Percentiles rank a stretch among this genome's conserved stretches.
Conservation (phyloP, 1,139 yeast species). For the Hyphopichia burtonii region DNA sequence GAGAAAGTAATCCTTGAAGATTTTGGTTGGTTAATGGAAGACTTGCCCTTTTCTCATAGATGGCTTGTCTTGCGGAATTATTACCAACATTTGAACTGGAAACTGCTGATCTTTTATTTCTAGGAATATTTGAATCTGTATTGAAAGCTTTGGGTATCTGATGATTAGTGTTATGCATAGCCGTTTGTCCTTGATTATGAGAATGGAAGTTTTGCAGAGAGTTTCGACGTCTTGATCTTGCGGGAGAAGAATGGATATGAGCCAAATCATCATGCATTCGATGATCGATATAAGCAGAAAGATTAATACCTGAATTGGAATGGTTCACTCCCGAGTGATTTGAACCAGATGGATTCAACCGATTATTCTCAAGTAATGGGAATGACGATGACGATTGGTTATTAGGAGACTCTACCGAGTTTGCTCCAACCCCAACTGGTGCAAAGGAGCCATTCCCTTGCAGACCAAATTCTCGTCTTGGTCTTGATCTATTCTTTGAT, state of each 20-base stretch:
- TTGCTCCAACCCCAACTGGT: background rate
- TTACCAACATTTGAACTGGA: background rate
- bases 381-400: conserved; percentile 8
- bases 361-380: background rate
- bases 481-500: conserved; percentile 2
- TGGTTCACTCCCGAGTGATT: too few species aligned
- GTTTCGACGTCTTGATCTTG: conserved; percentile 29
- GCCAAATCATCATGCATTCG: conserved; percentile 28
- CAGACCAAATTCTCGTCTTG: background rate
- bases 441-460: conserved; percentile 1
- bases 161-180: background rate
- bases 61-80: background rate
- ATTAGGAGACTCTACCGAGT: conserved; percentile 1
- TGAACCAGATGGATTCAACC: background rate
- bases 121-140: too few species aligned
- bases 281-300: conserved; percentile 35
- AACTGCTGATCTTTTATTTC: too few species aligned
- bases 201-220: conserved; percentile 5
- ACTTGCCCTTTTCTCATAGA: conserved; percentile 4
- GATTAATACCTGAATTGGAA: background rate
- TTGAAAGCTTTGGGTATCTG: background rate
- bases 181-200: too few species aligned
- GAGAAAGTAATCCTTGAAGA: conserved; percentile 24
- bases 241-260: conserved; percentile 32
- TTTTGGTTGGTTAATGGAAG: conserved; percentile 41